Conservation (phyloP, 495 filamentous ascomycete species). For the Podospora pseudopauciseta region DNA sequence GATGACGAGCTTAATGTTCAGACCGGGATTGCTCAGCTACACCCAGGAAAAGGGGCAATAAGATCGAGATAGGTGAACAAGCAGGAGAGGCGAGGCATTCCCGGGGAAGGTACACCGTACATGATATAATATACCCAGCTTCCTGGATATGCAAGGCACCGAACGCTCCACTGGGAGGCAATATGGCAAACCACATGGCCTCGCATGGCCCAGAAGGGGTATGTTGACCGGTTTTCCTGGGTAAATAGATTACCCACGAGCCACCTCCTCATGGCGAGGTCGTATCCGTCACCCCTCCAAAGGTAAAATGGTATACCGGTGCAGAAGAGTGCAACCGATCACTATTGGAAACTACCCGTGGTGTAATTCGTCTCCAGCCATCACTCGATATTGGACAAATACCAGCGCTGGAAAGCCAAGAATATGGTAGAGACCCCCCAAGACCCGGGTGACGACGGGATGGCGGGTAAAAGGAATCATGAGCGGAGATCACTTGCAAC, state of each 20-base stretch:
- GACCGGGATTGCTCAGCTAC: not conserved
- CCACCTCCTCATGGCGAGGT: constrained; percentile 17
- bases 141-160: constrained; percentile 32
- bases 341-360: not conserved
- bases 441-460: constrained; percentile 14
- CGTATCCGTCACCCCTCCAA: not conserved
- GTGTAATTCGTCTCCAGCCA: constrained; percentile 10
- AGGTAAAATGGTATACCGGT: not conserved
- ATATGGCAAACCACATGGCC: not conserved
- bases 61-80: not conserved
- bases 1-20: not conserved
- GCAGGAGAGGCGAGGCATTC: not conserved
- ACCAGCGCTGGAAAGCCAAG: constrained; percentile 15
- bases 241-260: constrained; percentile 31
- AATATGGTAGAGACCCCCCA: constrained; percentile 12
- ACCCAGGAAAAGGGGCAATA: not conserved
- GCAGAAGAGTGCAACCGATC: constrained; percentile 5
- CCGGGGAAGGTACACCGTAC: constrained; percentile 4
- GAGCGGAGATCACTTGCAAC: not conserved
- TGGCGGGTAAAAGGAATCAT: constrained; percentile 25
- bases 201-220: constrained; percentile 1
- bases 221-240: constrained; percentile 21
- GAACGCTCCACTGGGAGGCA: constrained; percentile 1
- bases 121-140: constrained; percentile 23
- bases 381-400: constrained; percentile 15